These are phyloP conservation scores for Fusarium sp. DNA, from an alignment of 2,329 filamentous ascomycete genomes.

Conservation along the genomic window DNA sequence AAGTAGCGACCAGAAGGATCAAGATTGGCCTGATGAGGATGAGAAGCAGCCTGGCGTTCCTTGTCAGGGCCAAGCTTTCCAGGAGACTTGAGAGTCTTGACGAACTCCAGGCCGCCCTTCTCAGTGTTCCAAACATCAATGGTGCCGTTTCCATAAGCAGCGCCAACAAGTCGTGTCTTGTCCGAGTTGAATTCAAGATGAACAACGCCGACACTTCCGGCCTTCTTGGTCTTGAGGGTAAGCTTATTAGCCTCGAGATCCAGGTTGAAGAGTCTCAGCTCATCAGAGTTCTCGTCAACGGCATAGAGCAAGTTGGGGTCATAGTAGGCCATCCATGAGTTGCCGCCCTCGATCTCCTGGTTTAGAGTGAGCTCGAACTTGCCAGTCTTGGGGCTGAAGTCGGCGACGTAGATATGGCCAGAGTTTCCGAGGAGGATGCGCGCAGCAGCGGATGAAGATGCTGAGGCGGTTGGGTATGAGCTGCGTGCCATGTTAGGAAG, in stretches of 20 bases:
- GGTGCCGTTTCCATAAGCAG: constrained; percentile 52
- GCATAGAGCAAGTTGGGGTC: constrained; percentile 54
- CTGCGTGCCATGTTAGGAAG: constrained; percentile 25
- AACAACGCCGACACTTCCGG: constrained; percentile 56
- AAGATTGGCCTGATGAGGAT: constrained; percentile 59
- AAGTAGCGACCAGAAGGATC: constrained; percentile 61
- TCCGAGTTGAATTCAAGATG: constrained; percentile 58
- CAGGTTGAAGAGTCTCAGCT: constrained; percentile 52
- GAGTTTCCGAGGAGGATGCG: constrained; percentile 54
- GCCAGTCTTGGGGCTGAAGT: constrained; percentile 50
- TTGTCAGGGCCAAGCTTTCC: constrained; percentile 47
- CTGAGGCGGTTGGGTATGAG: constrained; percentile 11
- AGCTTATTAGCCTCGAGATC: constrained; percentile 47
- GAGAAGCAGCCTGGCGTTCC: constrained; percentile 47
- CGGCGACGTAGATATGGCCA: constrained; percentile 52
- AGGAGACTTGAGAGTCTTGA: constrained; percentile 51
- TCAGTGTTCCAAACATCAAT: constrained; percentile 58
- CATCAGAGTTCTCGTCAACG: constrained; percentile 57
- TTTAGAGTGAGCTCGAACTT: constrained; percentile 51
- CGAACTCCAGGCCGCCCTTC: constrained; percentile 47
- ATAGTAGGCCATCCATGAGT: constrained; percentile 59
- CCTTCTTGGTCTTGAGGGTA: constrained; percentile 41
- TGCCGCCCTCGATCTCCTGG: constrained; percentile 47
- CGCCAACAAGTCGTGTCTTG: constrained; percentile 55
- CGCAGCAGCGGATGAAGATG: constrained; percentile 25